A percentile compares a stretch with the other conserved stretches of the same genome.
Conservation (phyloP, 1,284 basidiomycete genomes). For the Sanguinoderma infundibulare region DNA sequence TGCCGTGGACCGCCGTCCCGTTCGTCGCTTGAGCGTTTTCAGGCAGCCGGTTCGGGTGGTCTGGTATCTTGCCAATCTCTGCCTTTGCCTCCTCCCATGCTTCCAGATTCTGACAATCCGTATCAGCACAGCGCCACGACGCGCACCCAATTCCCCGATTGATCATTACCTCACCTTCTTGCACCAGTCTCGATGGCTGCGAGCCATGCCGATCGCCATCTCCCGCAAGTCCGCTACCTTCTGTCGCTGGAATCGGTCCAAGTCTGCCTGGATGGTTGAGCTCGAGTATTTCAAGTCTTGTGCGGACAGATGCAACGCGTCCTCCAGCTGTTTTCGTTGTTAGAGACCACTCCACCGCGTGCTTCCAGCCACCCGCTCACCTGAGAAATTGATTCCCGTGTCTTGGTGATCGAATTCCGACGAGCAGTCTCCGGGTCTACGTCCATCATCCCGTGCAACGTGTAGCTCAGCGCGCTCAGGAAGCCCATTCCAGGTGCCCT, state of each 20-base stretch:
- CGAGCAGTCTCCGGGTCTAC: constrained; percentile 96
- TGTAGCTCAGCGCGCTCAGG: constrained; percentile 92
- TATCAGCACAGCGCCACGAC: neutral
- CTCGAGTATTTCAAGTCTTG: constrained; percentile 96
- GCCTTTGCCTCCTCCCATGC: constrained; percentile 96
- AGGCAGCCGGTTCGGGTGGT: constrained; percentile 80
- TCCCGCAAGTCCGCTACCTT: constrained; percentile 96
- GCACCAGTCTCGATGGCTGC: constrained; percentile 94
- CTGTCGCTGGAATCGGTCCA: constrained; percentile 98
- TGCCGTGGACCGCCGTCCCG: constrained; percentile 11
- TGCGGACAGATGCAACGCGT: constrained; percentile 86
- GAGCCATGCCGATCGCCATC: constrained; percentile 90
- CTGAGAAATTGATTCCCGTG: constrained; percentile 92
- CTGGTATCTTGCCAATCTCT: constrained; percentile 88
- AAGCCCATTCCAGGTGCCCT: constrained; percentile 84
- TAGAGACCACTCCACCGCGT: neutral
- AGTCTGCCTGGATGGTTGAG: constrained; percentile 94
- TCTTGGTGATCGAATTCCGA: constrained; percentile 91
- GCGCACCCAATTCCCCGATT: neutral
- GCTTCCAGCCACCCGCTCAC: constrained; percentile 46
- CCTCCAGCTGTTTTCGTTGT: constrained; percentile 72
- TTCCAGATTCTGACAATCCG: constrained; percentile 82
- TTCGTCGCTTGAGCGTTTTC: constrained; percentile 27
- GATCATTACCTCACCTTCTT: constrained; percentile 67
- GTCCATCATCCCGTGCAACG: constrained; percentile 97